phyloP scores from a whole-genome alignment of 495 filamentous ascomycete genomes.

The Hypoxylon crocopeplum region DNA sequence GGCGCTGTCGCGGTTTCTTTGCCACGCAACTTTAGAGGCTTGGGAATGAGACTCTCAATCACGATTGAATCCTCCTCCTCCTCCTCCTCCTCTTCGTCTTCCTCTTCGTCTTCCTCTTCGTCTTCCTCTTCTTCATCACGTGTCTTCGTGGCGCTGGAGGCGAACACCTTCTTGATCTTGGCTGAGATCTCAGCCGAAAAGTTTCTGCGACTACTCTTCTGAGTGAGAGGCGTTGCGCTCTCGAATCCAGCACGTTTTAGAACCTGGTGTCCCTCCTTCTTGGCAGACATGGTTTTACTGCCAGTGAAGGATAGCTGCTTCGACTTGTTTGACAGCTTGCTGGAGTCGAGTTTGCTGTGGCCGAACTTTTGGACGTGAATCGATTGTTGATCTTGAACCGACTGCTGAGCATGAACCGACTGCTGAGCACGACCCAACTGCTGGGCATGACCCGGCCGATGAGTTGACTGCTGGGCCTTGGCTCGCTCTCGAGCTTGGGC shows the following conservation, averaged over 20 bases:
- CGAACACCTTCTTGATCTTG: slow-evolving; percentile 4
- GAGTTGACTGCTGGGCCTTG: background rate
- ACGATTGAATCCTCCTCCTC: background rate
- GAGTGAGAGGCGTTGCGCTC: too few relatives aligned
- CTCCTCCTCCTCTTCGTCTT: background rate
- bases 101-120: too few relatives aligned
- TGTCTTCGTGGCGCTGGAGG: too few relatives aligned
- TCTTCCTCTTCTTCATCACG: too few relatives aligned
- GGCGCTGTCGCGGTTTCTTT: background rate
- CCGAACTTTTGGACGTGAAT: too few relatives aligned
- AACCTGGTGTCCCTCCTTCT: background rate
- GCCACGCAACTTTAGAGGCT: background rate
- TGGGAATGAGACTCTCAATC: background rate
- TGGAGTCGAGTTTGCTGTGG: too few relatives aligned
- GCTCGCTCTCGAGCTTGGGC: background rate
- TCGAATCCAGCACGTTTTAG: background rate
- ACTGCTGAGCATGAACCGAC: too few relatives aligned
- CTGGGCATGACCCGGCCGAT: background rate
- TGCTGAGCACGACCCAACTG: too few relatives aligned
- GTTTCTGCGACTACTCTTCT: background rate
- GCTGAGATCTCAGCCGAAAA: too few relatives aligned
- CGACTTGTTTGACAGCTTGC: background rate
- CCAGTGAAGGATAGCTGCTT: background rate
- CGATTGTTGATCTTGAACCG: too few relatives aligned
- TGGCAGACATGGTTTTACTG: background rate